Evolutionary conservation across 2,329 filamentous ascomycete species (phyloP), one percentile per base, ranked within the genome.

Genomic region (Fusarium stilboides): DNA sequence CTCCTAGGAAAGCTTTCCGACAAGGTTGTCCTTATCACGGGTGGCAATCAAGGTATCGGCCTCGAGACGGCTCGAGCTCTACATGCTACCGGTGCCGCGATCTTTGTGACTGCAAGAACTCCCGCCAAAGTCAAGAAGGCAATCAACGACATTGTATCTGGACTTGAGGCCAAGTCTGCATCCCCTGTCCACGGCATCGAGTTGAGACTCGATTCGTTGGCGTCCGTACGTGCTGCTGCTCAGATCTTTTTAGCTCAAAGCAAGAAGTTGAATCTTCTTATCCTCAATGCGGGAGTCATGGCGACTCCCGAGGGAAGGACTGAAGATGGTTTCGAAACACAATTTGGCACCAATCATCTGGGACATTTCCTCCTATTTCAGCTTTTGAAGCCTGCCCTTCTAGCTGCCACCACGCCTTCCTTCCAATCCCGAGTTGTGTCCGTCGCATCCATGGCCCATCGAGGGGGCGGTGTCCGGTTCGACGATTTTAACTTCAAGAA

Each of bases 341-440:
- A 77, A 1, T 75, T 77, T 12, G 75, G 53, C 0, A 69, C 64
- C 2, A 77, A 77, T n/a, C 73, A 77, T 31, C 56, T 77, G 2
- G 62, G 68, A 0, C 75, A 77, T 9, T 77, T 77, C 3, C 60
- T 77, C 3, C 31, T 77, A 2, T 77, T 77, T 13, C 61, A 76
- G 75, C 82, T 75, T 0, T 77, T 89, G 28, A 83, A 83, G 26
- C 74, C 79, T 0, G 71, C 79, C 0, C 72, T 88, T 8, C 73
- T 87, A 0, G 67, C 77, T 0, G 78, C 79, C 6, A 69, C 79
- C 2, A 81, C 79, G 0, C 74, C 80, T 0, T 64, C 72, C 0
- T 85, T 83, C 53, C 72, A 79, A 7, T 85, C 82, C 1, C 80
- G 86, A 3, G 82, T 88, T 3, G 78, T 89, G 45, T 74, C 77